Evolutionary conservation across 78 protist genomes (phyloP), one percentile per base, ranked within the genome.

Genomic region (Guillardia theta): DNA sequence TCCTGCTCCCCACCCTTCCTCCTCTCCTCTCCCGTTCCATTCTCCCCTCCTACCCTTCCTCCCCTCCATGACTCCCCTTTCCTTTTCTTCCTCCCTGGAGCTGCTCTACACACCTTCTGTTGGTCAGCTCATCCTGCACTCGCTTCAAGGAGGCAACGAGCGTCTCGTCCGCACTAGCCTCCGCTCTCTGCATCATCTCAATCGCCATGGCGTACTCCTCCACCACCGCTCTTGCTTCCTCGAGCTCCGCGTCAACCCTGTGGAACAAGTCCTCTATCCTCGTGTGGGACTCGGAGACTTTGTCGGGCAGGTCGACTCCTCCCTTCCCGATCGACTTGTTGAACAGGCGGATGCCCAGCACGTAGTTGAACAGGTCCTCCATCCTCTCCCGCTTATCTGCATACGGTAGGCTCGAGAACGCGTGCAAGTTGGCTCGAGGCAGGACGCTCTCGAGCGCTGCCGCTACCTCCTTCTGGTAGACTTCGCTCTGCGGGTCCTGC

Each of bases 381-480:
- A 80, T 19, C 33, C 90, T 2, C 53, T 18, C 90, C 18, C 48
- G 1, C 50, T 80, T 80, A 37, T 80, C 90, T 22, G 33, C 41
- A 30, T 44, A 80, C 33, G 90, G 33, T 8, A 80, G 48, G 15
- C 33, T 19, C 3, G 90, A 27, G 90, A 80, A 80, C 44, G 48
- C 90, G 50, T 80, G 48, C 36, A 80, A 30, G 33, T 80, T 80
- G 18, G 90, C 90, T 1, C 90, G 90, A 6, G 90, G 90, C 1
- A 80, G 90, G 18, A 80, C 90, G 2, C 44, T n/a, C 90, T 80
- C 90, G 58, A 80, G 48, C 50, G 90, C 90, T 4, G 90, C 90
- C 48, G 90, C 90, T 5, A 80, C 90, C 90, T 80, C 90, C 53
- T 44, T 39, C 10, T 80, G 90, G 36, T 44, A 80, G 44, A 80